These are phyloP conservation scores for Hamamelis virginiana DNA, from an alignment of 164 flowering plant genomes.

Conservation along the genomic window DNA sequence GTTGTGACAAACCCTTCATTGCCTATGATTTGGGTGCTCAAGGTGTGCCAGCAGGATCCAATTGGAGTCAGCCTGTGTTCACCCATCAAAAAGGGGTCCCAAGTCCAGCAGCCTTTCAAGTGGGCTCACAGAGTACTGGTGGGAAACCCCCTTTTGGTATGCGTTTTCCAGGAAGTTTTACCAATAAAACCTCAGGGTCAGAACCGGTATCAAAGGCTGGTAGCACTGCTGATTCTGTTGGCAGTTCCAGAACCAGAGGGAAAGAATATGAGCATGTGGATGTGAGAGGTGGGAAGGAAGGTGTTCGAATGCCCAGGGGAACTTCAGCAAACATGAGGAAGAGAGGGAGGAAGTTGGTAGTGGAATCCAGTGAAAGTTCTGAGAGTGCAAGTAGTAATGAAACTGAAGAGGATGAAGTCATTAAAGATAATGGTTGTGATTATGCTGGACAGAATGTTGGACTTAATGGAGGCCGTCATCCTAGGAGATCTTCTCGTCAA, in stretches of 20 bases:
- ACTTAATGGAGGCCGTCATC: conserved; percentile 10
- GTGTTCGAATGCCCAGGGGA: conserved; percentile 13
- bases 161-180: conserved; percentile 5
- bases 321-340: conserved; percentile 14
- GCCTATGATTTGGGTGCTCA: conserved; percentile 28
- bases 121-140: conserved; percentile 3
- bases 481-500: conserved; percentile 43
- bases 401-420: neutral
- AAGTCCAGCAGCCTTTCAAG: conserved; percentile 11
- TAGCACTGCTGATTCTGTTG: conserved; percentile 1
- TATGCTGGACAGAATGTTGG: conserved; percentile 11
- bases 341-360: conserved; percentile 13
- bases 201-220: conserved; percentile 5
- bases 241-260: conserved; percentile 4
- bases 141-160: conserved; percentile 6
- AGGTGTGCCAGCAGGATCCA: neutral
- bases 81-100: conserved; percentile 8
- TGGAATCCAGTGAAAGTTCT: conserved; percentile 25
- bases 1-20: conserved; percentile 25
- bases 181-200: neutral
- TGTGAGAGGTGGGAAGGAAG: conserved; percentile 12
- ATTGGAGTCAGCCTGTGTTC: conserved; percentile 5
- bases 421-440: conserved; percentile 7
- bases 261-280: conserved; percentile 6
- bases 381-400: conserved; percentile 6